Evolutionary conservation across 345 rosid species (phyloP), one percentile per base, ranked within the genome.

Genomic region (Arabidopsis suecica): DNA sequence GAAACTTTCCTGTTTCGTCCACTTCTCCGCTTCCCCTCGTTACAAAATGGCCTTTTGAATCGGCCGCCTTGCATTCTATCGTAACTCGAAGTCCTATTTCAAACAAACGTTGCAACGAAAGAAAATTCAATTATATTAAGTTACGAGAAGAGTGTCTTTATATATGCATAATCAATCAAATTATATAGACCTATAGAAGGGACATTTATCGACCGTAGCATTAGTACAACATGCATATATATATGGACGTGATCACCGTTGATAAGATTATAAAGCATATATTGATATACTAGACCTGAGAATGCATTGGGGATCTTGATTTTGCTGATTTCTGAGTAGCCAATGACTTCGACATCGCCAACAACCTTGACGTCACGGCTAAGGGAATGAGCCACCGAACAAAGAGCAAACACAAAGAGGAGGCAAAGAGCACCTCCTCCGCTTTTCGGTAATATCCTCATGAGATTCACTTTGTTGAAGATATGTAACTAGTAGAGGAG

Each of bases 1-100:
- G 81, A 81, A 93, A 93, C 49, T 84, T 89, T 42, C 98, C 97
- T 22, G 71, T 72, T 62, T 74, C 69, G 41, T 86, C 93, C 2
- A 93, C 84, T 72, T 84, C 79, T 1, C 89, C 90, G 3, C 50
- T 68, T 3, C 92, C 93, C 72, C 74, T 77, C 1, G 81, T 87
- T 40, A 80, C 78, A 65, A 88, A 84, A 25, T 77, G 73, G n/a
- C 84, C 91, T n/a, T 78, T 83, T 22, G 64, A 22, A 62, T 79
- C 69, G 0, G 62, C 54, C 84, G 54, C 40, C 83, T 91, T 85
- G 87, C 98, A 93, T 25, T 93, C 89, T 42, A 93, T 85, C 8
- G 81, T 88, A 11, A 89, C 91, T 0, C 77, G 78, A 50, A 93
- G 90, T 69, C 98, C 98, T 91, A 32, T 13, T 60, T 55, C 22